phyloP scores from a whole-genome alignment of 441 rosid genomes.

The Biscutella laevigata region DNA sequence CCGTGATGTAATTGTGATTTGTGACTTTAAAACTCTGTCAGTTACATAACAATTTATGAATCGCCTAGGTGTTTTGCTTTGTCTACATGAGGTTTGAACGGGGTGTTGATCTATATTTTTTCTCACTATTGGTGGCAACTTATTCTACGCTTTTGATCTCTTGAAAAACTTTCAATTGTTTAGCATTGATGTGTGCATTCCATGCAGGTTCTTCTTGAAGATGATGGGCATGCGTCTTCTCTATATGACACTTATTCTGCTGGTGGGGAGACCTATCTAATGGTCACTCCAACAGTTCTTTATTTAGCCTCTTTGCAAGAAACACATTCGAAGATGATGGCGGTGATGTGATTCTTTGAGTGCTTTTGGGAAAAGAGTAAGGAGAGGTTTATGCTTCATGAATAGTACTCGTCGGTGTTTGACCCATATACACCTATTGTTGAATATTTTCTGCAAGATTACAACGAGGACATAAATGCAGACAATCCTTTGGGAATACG shows the following conservation, averaged over 20 bases:
- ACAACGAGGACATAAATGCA: slow-evolving; percentile 41
- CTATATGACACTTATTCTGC: slow-evolving; percentile 35
- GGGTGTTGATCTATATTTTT: background rate
- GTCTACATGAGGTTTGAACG: background rate
- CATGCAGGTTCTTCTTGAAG: slow-evolving; percentile 57
- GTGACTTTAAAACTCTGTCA: slow-evolving; percentile 30
- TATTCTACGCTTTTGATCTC: slow-evolving; percentile 1
- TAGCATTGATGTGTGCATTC: background rate
- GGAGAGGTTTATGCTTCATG: slow-evolving; percentile 68
- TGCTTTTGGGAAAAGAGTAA: slow-evolving; percentile 44
- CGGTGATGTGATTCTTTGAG: slow-evolving; percentile 25
- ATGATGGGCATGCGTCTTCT: slow-evolving; percentile 37
- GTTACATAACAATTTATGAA: background rate
- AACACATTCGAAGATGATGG: slow-evolving; percentile 38
- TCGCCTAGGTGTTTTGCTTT: background rate
- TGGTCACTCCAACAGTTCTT: slow-evolving; percentile 38
- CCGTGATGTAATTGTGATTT: slow-evolving; percentile 56
- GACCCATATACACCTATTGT: slow-evolving; percentile 53
- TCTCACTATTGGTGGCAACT: background rate
- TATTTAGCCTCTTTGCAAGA: slow-evolving; percentile 37
- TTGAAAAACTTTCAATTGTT: background rate
- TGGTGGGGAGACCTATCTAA: slow-evolving; percentile 57
- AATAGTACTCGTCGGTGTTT: slow-evolving; percentile 65
- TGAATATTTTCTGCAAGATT: slow-evolving; percentile 56
- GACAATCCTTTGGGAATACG: slow-evolving; percentile 64